Evolutionary conservation across 2,329 filamentous ascomycete genomes (phyloP).

Genomic region (Fusarium pseudograminearum): DNA sequence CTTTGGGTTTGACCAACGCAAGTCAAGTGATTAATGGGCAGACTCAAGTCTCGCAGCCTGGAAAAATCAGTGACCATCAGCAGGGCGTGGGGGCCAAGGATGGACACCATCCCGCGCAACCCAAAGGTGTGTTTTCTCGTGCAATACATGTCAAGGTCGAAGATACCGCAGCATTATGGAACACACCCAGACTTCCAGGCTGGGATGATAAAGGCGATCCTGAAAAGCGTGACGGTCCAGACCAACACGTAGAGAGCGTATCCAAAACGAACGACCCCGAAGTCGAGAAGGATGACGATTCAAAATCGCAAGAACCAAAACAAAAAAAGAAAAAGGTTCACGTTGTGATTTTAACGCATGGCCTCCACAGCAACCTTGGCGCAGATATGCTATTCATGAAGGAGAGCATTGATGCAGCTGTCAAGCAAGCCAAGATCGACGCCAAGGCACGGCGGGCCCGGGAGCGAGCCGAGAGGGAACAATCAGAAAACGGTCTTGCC

Average conservation of each 20-base stretch:
- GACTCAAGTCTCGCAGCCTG: slow-evolving; percentile 70
- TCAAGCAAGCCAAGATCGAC: slow-evolving; percentile 78
- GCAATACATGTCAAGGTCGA: slow-evolving; percentile 84
- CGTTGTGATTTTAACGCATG: slow-evolving; percentile 92
- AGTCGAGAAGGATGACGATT: slow-evolving; percentile 43
- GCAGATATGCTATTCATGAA: slow-evolving; percentile 98
- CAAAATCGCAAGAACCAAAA: slow-evolving; percentile 57
- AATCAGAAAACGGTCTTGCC: slow-evolving; percentile 11
- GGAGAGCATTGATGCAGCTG: slow-evolving; percentile 91
- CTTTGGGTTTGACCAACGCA: slow-evolving; percentile 72
- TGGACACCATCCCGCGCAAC: slow-evolving; percentile 70
- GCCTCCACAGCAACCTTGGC: slow-evolving; percentile 93
- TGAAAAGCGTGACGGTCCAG: slow-evolving; percentile 40
- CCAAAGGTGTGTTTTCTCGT: slow-evolving; percentile 84
- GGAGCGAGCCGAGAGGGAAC: slow-evolving; percentile 55
- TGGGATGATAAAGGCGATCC: slow-evolving; percentile 62
- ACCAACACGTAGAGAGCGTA: slow-evolving; percentile 52
- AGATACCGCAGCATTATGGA: slow-evolving; percentile 91
- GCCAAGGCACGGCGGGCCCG: slow-evolving; percentile 70
- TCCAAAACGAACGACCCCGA: slow-evolving; percentile 51
- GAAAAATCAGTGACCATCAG: slow-evolving; percentile 81
- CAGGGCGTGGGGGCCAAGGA: slow-evolving; percentile 69
- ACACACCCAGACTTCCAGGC: slow-evolving; percentile 84
- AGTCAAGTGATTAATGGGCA: slow-evolving; percentile 60
- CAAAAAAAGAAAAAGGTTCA: slow-evolving; percentile 84